Evolutionary conservation across 805 yeast genomes (phyloP).

Genomic region (Metschnikowia noctiluminum): DNA sequence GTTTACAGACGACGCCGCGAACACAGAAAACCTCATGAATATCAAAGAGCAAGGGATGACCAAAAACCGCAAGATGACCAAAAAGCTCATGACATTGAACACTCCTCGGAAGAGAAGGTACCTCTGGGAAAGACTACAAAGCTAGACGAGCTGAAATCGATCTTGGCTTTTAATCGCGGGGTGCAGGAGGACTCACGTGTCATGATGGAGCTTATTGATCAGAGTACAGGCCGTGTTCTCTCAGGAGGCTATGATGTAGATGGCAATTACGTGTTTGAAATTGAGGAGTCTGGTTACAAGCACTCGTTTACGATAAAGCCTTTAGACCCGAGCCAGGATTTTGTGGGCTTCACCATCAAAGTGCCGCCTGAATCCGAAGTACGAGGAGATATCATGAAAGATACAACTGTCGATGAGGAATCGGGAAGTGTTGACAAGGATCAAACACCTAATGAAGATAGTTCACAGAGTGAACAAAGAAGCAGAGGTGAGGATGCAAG

Average conservation of each 20-base stretch:
- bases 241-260: slow-evolving; percentile 7
- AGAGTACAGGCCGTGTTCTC: slow-evolving; percentile 2
- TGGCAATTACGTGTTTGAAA: slow-evolving; percentile 6
- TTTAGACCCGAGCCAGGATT: slow-evolving; percentile 4
- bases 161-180: slow-evolving; percentile 11
- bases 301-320: slow-evolving; percentile 2
- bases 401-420: no score
- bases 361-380: neutral
- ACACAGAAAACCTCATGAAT: neutral
- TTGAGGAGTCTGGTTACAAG: neutral
- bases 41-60: neutral
- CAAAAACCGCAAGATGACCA: neutral
- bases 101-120: no score
- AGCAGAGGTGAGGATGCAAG: no score
- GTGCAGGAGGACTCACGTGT: slow-evolving; percentile 2
- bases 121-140: neutral
- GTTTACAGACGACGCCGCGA: neutral
- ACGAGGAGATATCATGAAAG: neutral
- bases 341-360: slow-evolving; percentile 4
- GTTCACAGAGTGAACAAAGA: no score
- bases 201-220: slow-evolving; percentile 10
- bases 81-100: no score
- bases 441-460: no score
- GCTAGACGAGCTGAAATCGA: neutral
- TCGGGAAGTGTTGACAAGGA: no score